Percentiles rank a stretch among this genome's conserved stretches.
Evolutionary conservation across 305 asterid species (phyloP).

Genomic region (Fraxinus platypoda): DNA sequence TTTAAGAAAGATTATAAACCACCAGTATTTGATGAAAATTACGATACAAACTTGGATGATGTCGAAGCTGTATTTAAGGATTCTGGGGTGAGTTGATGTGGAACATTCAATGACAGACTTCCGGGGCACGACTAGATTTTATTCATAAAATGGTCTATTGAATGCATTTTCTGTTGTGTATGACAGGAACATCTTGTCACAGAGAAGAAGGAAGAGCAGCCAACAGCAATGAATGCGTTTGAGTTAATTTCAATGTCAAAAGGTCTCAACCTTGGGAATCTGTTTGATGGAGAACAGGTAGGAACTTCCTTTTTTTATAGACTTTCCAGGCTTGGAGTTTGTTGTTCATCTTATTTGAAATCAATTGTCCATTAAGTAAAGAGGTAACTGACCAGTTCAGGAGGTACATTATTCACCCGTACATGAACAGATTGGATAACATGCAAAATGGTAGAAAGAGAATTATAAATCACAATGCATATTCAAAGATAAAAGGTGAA

Average conservation of each 20-base stretch:
- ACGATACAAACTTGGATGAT: constrained; percentile 53
- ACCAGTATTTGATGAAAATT: constrained; percentile 47
- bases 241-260: constrained; percentile 93
- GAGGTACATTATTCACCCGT: not conserved
- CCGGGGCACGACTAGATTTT: not conserved
- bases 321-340: not conserved
- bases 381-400: not conserved
- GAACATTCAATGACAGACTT: not conserved
- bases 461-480: not conserved
- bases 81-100: constrained; percentile 40
- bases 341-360: not conserved
- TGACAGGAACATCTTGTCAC: constrained; percentile 77
- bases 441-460: not conserved
- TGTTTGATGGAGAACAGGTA: constrained; percentile 77
- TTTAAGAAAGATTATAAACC: constrained; percentile 57
- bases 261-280: constrained; percentile 94
- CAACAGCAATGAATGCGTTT: constrained; percentile 91
- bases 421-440: not conserved
- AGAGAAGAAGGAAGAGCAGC: constrained; percentile 83
- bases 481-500: not conserved
- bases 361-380: not conserved
- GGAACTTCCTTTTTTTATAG: not conserved
- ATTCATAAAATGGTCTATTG: not conserved
- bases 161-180: not conserved
- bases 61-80: constrained; percentile 68